phyloP scores from a whole-genome alignment of 495 filamentous ascomycete genomes.

The Penicillium malachiteum region DNA sequence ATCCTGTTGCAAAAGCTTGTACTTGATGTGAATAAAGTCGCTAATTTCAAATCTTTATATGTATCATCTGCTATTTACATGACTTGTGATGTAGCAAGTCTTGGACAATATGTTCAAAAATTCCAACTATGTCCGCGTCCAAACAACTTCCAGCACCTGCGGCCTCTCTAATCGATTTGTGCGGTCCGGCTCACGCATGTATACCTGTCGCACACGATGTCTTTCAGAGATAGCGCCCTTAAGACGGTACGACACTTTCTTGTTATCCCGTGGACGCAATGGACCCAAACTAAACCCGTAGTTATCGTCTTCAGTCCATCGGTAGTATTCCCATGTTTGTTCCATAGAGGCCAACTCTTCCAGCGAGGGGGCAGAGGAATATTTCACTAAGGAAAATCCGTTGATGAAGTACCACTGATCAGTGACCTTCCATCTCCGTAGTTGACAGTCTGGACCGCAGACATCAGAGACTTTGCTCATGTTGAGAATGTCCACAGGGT shows the following conservation, averaged over 20 bases:
- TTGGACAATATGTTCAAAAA: no score
- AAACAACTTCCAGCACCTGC: not conserved
- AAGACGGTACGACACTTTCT: not conserved
- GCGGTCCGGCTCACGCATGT: not conserved
- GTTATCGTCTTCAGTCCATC: slow-evolving; percentile 10
- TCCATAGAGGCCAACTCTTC: slow-evolving; percentile 16
- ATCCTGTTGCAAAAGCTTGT: no score
- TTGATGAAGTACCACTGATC: slow-evolving; percentile 47
- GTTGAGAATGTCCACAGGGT: slow-evolving; percentile 35
- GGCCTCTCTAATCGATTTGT: not conserved
- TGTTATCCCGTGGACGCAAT: slow-evolving; percentile 11
- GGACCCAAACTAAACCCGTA: slow-evolving; percentile 13
- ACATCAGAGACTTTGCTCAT: slow-evolving; percentile 28
- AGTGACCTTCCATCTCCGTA: slow-evolving; percentile 47
- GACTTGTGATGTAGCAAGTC: no score
- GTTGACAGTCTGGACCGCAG: slow-evolving; percentile 46
- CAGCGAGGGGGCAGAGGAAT: slow-evolving; percentile 13
- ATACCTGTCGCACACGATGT: not conserved
- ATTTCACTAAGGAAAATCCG: slow-evolving; percentile 39
- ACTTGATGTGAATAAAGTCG: no score
- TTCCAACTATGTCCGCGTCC: not conserved
- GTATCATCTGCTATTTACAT: no score
- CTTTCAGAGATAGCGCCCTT: not conserved
- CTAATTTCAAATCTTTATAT: no score
- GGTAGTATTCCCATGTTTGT: slow-evolving; percentile 20